These are phyloP conservation scores for Fulvia fulva DNA, from an alignment of 2,329 filamentous ascomycete species.

Conservation along the genomic window DNA sequence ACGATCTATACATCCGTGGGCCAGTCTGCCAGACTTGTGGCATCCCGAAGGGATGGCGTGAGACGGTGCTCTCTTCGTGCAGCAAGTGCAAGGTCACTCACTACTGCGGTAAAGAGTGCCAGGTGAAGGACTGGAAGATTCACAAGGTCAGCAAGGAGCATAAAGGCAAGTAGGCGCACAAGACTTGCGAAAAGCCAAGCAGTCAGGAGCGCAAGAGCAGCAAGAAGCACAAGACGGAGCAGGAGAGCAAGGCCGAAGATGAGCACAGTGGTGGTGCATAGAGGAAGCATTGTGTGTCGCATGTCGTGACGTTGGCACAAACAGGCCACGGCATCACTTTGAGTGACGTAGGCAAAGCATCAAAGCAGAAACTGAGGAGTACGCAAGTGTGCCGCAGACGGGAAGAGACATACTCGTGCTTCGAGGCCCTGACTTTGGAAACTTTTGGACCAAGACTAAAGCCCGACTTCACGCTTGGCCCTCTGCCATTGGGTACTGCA, in stretches of 20 bases:
- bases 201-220: too few species aligned
- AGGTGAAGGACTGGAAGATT: background rate
- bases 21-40: background rate
- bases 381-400: background rate
- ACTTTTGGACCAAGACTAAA: background rate
- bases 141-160: background rate
- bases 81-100: background rate
- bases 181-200: too few species aligned
- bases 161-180: background rate
- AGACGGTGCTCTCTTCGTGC: background rate
- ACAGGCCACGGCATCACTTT: background rate
- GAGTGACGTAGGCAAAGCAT: background rate
- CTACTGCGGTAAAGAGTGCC: background rate
- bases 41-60: background rate
- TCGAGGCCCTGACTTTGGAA: background rate
- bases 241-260: too few species aligned
- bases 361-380: background rate
- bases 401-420: background rate
- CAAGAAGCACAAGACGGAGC: too few species aligned
- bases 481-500: background rate
- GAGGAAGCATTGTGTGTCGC: background rate
- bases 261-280: too few species aligned
- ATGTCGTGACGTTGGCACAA: too few species aligned
- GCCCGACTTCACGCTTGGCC: too few species aligned
- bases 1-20: background rate